A percentile compares a stretch with the other conserved stretches of the same genome.
These are phyloP conservation scores for Cordyceps sp. DNA, from an alignment of 2,329 filamentous ascomycete genomes.

Conservation along the genomic window DNA sequence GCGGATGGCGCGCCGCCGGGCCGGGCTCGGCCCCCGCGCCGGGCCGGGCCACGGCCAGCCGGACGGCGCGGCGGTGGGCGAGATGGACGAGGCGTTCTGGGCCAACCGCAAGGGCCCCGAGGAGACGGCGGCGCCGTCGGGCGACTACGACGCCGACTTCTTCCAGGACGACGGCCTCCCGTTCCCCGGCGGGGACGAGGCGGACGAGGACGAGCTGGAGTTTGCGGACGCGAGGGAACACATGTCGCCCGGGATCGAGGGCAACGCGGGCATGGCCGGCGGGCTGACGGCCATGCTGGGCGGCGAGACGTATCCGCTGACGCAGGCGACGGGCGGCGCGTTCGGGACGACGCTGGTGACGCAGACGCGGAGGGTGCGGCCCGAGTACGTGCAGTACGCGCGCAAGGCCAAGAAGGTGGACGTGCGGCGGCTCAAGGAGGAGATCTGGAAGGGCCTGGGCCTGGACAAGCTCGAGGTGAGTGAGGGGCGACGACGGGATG, in stretches of 20 bases:
- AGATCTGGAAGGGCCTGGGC: conserved; percentile 51
- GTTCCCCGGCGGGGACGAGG: conserved; percentile 40
- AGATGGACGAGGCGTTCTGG: conserved; percentile 95
- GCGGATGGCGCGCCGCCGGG: too few relatives aligned
- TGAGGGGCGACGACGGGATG: too few relatives aligned
- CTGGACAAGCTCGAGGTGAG: too few relatives aligned
- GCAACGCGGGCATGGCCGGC: conserved; percentile 26
- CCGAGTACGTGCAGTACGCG: conserved; percentile 56
- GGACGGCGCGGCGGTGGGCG: conserved; percentile 44
- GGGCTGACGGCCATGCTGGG: too few relatives aligned
- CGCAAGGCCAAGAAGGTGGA: conserved; percentile 57
- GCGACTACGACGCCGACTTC: conserved; percentile 93
- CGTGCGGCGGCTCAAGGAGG: conserved; percentile 50
- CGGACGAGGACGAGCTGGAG: conserved; percentile 52
- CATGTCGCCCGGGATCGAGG: conserved; percentile 50
- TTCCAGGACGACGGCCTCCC: conserved; percentile 78
- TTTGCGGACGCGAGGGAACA: conserved; percentile 72
- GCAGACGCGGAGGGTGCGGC: conserved; percentile 42
- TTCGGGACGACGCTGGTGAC: conserved; percentile 55
- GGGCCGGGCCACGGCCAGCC: conserved; percentile 25
- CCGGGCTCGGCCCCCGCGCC: too few relatives aligned
- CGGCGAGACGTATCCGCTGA: not conserved
- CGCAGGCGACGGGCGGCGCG: conserved; percentile 18
- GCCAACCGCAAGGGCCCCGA: conserved; percentile 54
- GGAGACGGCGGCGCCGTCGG: conserved; percentile 41